Evolutionary conservation across 2,329 filamentous ascomycete species (phyloP).

Genomic region (Phialophora chinensis): DNA sequence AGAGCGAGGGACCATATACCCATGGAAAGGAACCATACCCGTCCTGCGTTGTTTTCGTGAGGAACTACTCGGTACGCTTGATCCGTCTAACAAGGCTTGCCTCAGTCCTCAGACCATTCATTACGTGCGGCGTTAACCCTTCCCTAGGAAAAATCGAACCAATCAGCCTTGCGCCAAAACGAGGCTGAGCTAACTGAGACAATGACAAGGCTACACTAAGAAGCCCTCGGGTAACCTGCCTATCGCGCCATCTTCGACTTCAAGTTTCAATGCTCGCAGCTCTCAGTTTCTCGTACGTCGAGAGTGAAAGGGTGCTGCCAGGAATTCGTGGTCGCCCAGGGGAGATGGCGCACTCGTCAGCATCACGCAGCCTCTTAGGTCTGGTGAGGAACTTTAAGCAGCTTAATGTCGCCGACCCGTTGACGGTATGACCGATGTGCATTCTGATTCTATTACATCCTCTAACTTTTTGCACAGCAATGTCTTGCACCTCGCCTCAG

Average conservation of each 20-base stretch:
- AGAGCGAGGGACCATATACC: too few relatives aligned
- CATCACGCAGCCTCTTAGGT: constrained; percentile 33
- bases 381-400: constrained; percentile 33
- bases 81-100: too few relatives aligned
- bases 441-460: background rate
- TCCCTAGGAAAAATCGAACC: too few relatives aligned
- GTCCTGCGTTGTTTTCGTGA: too few relatives aligned
- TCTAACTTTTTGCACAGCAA: constrained; percentile 49
- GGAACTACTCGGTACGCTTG: too few relatives aligned
- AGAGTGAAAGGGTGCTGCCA: background rate
- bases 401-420: constrained; percentile 45
- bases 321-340: background rate
- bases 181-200: too few relatives aligned
- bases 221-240: background rate
- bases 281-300: background rate
- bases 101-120: too few relatives aligned
- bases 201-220: background rate
- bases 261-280: background rate
- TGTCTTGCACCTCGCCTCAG: constrained; percentile 48
- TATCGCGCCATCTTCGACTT: background rate
- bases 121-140: too few relatives aligned
- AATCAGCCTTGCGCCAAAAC: too few relatives aligned
- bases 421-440: constrained; percentile 44
- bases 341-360: constrained; percentile 33
- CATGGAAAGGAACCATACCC: too few relatives aligned